A percentile compares a stretch with the other conserved stretches of the same genome.
These are phyloP conservation scores for Capsella rubella DNA, from an alignment of 441 rosid genomes.

Conservation along the genomic window DNA sequence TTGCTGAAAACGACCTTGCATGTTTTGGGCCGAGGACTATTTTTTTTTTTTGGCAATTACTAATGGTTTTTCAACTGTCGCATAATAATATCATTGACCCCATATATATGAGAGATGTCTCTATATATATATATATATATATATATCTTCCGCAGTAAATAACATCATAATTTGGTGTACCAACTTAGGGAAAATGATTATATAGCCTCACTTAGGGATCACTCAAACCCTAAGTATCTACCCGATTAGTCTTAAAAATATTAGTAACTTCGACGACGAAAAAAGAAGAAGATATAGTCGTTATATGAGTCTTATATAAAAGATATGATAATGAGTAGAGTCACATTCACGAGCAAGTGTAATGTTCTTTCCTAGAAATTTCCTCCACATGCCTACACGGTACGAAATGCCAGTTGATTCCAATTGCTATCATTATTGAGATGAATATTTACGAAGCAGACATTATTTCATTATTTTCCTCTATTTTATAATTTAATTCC, in stretches of 20 bases:
- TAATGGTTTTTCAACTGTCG: not conserved
- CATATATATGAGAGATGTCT: constrained; percentile 1
- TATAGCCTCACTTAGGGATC: constrained; percentile 1
- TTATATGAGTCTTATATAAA: not conserved
- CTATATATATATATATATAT: not conserved
- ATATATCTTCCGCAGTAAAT: not conserved
- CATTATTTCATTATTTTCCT: constrained; percentile 17
- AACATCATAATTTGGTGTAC: constrained; percentile 22
- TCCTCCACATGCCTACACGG: constrained; percentile 37
- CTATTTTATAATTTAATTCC: not conserved
- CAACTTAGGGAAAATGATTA: constrained; percentile 10
- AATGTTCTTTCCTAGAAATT: constrained; percentile 36
- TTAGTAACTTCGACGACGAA: not conserved
- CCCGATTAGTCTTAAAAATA: not conserved
- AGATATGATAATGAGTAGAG: constrained; percentile 22
- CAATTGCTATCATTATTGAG: constrained; percentile 36
- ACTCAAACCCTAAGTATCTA: not conserved
- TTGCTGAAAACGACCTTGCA: not conserved
- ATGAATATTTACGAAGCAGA: constrained; percentile 9
- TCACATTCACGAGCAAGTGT: constrained; percentile 36
- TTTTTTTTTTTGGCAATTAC: not conserved
- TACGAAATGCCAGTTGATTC: constrained; percentile 36
- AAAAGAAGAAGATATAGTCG: not conserved
- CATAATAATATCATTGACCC: constrained; percentile 3
- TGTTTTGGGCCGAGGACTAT: not conserved